These are phyloP conservation scores for Elongisporangium anandrum DNA, from an alignment of 352 stramenopile genomes.

Conservation along the genomic window DNA sequence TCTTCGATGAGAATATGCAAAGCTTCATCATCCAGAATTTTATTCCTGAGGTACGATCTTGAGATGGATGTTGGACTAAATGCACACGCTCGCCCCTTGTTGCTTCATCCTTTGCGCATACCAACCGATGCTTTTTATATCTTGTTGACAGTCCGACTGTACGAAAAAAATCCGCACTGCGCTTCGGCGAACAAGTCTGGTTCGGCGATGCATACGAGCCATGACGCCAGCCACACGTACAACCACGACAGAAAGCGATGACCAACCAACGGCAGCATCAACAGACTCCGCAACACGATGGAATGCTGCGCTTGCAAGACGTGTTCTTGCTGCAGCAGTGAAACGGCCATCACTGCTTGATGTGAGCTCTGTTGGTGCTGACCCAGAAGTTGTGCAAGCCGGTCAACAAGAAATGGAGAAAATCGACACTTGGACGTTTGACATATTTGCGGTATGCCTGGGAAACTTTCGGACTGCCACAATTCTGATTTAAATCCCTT, in stretches of 20 bases:
- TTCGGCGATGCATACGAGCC: constrained; percentile 61
- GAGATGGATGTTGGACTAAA: neutral
- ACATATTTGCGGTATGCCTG: constrained; percentile 50
- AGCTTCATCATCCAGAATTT: constrained; percentile 88
- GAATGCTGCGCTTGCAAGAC: constrained; percentile 24
- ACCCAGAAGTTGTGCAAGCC: constrained; percentile 31
- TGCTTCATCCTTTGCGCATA: neutral
- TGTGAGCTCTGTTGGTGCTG: constrained; percentile 50
- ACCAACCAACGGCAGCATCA: constrained; percentile 11
- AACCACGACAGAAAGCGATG: constrained; percentile 9
- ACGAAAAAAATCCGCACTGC: constrained; percentile 65
- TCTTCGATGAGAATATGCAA: constrained; percentile 84
- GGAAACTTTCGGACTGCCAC: neutral
- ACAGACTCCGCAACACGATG: constrained; percentile 28
- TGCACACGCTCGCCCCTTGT: neutral
- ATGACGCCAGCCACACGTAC: constrained; percentile 51
- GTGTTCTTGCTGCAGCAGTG: constrained; percentile 17
- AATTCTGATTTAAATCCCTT: neutral
- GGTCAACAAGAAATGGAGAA: constrained; percentile 53
- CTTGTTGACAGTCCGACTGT: constrained; percentile 31
- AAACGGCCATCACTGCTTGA: constrained; percentile 32
- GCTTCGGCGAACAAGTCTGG: constrained; percentile 65
- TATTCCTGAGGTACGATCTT: constrained; percentile 42
- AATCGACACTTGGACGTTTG: constrained; percentile 64
- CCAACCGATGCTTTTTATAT: neutral